Base-by-base conservation (phyloP, 768 basidiomycete species). In the Gautieria morchelliformis region DNA sequence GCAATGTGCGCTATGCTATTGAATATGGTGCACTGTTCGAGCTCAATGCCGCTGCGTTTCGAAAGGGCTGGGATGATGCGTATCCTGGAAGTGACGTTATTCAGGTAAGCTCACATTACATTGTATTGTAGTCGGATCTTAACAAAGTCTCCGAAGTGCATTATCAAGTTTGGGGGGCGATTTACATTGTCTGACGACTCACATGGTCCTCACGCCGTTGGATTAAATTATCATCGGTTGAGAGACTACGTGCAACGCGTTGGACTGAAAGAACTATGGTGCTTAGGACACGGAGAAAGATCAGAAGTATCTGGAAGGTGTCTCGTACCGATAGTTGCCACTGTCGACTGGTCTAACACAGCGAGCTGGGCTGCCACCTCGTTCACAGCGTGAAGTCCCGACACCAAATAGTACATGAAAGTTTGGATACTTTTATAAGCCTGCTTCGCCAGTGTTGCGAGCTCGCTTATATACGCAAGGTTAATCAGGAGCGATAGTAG, bases 171-270 rank as follows among this genome's bases (percentile, higher is more conserved):
- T 49, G 80, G 78, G 10, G 96, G 94, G 3, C 80, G 82, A 22
- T 81, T 96, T 61, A 80, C 85, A 19, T 76, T 99, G 27, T 98
- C 95, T 5, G 96, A 98, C 67, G 96, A 98, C 71, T 94, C 93
- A 53, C 96, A 99, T 65, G 93, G 91, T 0, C 87, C 92, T 2
- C 81, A 83, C 32, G 82, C 83, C 9, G 93, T 98, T 54, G 93
- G 93, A 0, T 74, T 92, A 58, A 92, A 97, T 69, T 99, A 97
- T 64, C 65, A 72, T 55, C 75, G 78, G 19, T 69, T 87, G 60
- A 74, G 73, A 48, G 74, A 75, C 11, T 98, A 97, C 69, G 72
- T 93, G 30, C 71, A 73, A 47, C 71, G 71, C 2, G 66, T 78
- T n/a, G 80, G 79, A 4, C 76, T 96, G 30, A 63, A 70, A 10